Evolutionary conservation across 2,329 filamentous ascomycete species (phyloP).

Genomic region (Basipetospora chlamydospora): DNA sequence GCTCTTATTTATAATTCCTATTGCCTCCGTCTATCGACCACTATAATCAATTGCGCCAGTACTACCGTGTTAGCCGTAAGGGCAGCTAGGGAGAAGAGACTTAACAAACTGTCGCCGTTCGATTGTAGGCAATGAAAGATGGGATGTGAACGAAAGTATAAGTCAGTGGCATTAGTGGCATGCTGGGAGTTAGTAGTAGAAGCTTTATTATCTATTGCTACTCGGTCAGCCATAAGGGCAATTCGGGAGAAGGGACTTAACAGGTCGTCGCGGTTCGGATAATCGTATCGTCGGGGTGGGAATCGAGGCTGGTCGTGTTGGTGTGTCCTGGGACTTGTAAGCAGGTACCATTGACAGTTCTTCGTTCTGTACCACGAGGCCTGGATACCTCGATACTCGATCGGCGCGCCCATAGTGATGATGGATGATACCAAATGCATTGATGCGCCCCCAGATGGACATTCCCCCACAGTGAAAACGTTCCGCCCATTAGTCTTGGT

Average conservation of each 20-base stretch:
- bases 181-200: neutral
- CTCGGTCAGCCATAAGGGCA: slow-evolving; percentile 1
- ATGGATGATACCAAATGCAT: neutral
- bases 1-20: no score
- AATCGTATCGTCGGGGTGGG: neutral
- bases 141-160: neutral
- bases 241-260: neutral
- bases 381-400: neutral
- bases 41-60: no score
- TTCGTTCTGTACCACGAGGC: neutral
- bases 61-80: neutral
- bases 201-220: neutral
- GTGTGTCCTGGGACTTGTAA: neutral
- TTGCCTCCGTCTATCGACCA: no score
- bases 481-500: neutral
- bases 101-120: neutral
- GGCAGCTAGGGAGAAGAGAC: neutral
- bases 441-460: neutral
- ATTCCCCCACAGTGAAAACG: neutral
- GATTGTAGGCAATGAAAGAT: neutral
- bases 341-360: neutral
- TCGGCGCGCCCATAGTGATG: no score
- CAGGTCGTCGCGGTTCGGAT: neutral
- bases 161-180: neutral
- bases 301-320: neutral